Evolutionary conservation across 805 yeast species (phyloP).

Genomic region (Ogataea nitratoaversa): DNA sequence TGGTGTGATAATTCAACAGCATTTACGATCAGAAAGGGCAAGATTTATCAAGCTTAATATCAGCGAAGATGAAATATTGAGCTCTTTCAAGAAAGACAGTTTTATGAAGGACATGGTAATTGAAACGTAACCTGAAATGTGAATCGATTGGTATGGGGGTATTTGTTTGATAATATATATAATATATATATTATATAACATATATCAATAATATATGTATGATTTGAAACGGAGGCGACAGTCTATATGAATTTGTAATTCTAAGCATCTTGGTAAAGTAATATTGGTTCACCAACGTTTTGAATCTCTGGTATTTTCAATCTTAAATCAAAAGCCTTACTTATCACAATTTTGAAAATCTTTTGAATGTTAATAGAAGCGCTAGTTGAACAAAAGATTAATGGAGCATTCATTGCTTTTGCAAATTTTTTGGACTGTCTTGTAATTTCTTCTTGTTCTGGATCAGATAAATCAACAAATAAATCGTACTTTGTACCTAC

Average conservation of each 20-base stretch:
- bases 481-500: slow-evolving; percentile 93
- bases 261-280: slow-evolving; percentile 49
- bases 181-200: too few relatives aligned
- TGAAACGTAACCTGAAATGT: slow-evolving; percentile 9
- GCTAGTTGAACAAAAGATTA: slow-evolving; percentile 86
- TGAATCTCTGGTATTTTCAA: slow-evolving; percentile 79
- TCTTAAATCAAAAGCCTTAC: slow-evolving; percentile 85
- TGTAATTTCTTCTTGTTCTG: slow-evolving; percentile 81
- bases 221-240: too few relatives aligned
- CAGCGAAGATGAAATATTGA: slow-evolving; percentile 64
- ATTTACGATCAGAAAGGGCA: slow-evolving; percentile 62
- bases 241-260: too few relatives aligned
- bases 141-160: too few relatives aligned
- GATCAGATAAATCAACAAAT: slow-evolving; percentile 72
- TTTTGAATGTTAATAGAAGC: slow-evolving; percentile 91
- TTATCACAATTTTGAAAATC: slow-evolving; percentile 83
- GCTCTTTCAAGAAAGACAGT: slow-evolving; percentile 56
- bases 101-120: slow-evolving; percentile 32
- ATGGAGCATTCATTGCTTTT: slow-evolving; percentile 77
- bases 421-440: slow-evolving; percentile 82
- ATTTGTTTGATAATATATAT: too few relatives aligned
- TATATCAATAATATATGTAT: too few relatives aligned
- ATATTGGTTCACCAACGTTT: slow-evolving; percentile 86
- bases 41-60: slow-evolving; percentile 61
- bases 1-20: slow-evolving; percentile 71